phyloP scores from a whole-genome alignment of 495 filamentous ascomycete species.

The Chaetomium cochliodes region DNA sequence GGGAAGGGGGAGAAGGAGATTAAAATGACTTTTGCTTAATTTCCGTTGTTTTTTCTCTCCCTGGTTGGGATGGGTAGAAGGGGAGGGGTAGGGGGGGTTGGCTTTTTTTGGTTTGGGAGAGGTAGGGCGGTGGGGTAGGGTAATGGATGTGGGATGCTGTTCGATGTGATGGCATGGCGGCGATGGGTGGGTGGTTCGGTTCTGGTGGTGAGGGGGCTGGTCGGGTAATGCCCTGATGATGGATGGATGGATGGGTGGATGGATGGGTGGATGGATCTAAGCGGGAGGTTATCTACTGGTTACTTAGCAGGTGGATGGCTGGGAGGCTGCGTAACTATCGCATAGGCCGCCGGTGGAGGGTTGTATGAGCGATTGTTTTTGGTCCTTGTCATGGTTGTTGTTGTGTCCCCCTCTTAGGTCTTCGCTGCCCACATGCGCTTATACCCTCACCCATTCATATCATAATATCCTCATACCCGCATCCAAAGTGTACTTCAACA shows the following conservation, averaged over 20 bases:
- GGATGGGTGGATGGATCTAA: background rate
- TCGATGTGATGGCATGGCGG: background rate
- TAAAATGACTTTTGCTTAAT: conserved; percentile 70
- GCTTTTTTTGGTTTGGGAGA: background rate
- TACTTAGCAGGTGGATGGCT: background rate
- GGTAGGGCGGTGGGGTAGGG: background rate
- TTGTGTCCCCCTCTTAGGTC: background rate
- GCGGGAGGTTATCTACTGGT: background rate
- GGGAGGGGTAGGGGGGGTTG: background rate
- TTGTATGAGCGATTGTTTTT: background rate
- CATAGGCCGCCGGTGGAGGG: background rate
- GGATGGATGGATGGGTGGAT: background rate
- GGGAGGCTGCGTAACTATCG: background rate
- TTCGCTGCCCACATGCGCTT: no score
- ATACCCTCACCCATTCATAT: no score
- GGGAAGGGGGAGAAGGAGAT: conserved; percentile 68
- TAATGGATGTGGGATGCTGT: background rate
- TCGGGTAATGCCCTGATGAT: background rate
- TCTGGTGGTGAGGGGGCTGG: no score
- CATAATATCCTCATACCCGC: no score
- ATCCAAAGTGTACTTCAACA: no score
- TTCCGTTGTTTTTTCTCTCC: background rate
- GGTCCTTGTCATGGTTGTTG: background rate
- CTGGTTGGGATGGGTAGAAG: background rate
- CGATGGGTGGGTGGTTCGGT: background rate